Conservation (phyloP, 148 eudicot species). For the Silene uniflora region DNA sequence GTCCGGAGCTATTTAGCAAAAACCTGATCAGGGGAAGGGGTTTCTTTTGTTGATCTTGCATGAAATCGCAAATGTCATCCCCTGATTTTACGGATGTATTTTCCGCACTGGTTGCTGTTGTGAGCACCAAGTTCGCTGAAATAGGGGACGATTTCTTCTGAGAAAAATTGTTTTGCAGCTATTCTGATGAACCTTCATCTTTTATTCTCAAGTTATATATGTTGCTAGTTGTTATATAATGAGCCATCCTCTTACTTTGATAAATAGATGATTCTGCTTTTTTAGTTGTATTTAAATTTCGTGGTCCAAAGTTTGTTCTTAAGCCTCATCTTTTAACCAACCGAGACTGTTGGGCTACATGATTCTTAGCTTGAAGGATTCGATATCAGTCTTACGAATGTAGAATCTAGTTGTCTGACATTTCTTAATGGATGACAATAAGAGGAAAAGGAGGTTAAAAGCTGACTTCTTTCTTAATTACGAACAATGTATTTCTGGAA, state of each 20-base stretch:
- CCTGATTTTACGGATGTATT: slow-evolving; percentile 86
- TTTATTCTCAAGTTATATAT: not conserved
- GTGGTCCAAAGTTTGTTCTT: too few relatives aligned
- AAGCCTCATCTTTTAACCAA: too few relatives aligned
- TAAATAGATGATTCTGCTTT: not conserved
- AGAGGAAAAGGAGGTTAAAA: too few relatives aligned
- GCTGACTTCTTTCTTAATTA: too few relatives aligned
- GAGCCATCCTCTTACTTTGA: not conserved
- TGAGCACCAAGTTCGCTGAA: slow-evolving; percentile 80
- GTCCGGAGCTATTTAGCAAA: slow-evolving; percentile 73
- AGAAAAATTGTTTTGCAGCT: slow-evolving; percentile 73
- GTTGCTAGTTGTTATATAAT: not conserved
- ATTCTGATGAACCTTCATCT: not conserved
- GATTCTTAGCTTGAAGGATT: too few relatives aligned
- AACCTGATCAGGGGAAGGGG: slow-evolving; percentile 77
- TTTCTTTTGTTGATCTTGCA: too few relatives aligned
- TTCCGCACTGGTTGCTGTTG: slow-evolving; percentile 86
- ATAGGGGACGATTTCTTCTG: slow-evolving; percentile 75
- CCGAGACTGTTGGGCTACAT: too few relatives aligned
- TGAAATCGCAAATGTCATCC: slow-evolving; percentile 87
- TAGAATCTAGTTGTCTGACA: too few relatives aligned
- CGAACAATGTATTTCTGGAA: too few relatives aligned
- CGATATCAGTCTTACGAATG: too few relatives aligned
- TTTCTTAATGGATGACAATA: too few relatives aligned
- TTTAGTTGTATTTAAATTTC: too few relatives aligned